Base-by-base conservation (phyloP, 1,284 basidiomycete genomes). In the Cronartium quercuum region DNA sequence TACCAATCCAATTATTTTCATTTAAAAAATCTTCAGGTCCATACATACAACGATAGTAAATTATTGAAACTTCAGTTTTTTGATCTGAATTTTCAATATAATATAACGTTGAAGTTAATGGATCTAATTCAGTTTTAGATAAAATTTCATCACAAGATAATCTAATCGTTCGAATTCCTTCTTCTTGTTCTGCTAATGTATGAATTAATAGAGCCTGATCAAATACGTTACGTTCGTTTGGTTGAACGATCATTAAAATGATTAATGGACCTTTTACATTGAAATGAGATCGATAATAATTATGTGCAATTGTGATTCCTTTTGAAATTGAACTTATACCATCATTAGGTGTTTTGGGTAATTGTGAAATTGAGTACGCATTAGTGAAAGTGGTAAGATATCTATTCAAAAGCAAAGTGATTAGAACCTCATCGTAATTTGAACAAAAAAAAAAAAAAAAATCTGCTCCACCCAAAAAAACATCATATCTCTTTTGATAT, bases 181-280 rank as follows among this genome's bases (percentile, higher is more conserved):
- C 85, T 65, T 80, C 91, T 89, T 82, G 85, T 78, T 92, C 87
- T 0, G 92, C 82, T 0, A 98, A 84, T 77, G 91, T 88, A 78
- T 92, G 95, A 82, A 98, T 92, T 15, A 98, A 82, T 83, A 87
- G 88, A 4, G 90, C 86, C 82, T 98, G 96, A 81, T 98, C 95
- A 80, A 98, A 98, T 0, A 95, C 87, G 81, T 98, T 98, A n/a
- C 94, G 86, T 82, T 98, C 96, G 35, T 88, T 86, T 7, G 88
- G 86, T 80, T 96, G 94, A 0, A 93, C 88, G 4, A 98, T 91
- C 78, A 98, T 94, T 1, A 98, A 84, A 21, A 98, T 87, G 60
- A 84, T 35, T 13, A 57, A 1, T 9, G 63, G n/a, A 10, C 57
- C 37, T 12, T 57, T 40, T 7, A 47, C 37, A 10, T 15, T 12